A percentile compares a stretch with the other conserved stretches of the same genome.
phyloP scores from a whole-genome alignment of 176 grass and related monocot genomes.

The bread wheat (Triticum aestivum) region IWGSC_CS_RefSeq_v2.1 NC_057801.1:485957564-485958063 shows the following conservation, averaged over 20 bases:
- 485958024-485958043: too few species aligned
- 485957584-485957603: constrained; percentile 30
- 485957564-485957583: background rate
- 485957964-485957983: too few species aligned
- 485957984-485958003: too few species aligned
- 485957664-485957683: constrained; percentile 40
- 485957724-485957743: constrained; percentile 43
- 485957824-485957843: background rate
- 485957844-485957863: background rate
- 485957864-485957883: too few species aligned
- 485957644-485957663: background rate
- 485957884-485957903: too few species aligned
- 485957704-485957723: constrained; percentile 50
- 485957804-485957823: background rate
- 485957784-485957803: background rate
- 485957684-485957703: constrained; percentile 58
- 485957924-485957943: too few species aligned
- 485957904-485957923: too few species aligned
- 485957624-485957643: background rate
- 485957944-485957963: too few species aligned
- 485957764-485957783: background rate
- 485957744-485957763: constrained; percentile 15
- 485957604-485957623: constrained; percentile 40
- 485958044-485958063: too few species aligned
- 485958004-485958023: too few species aligned